Percentiles rank a stretch among this genome's conserved stretches.
phyloP scores from a whole-genome alignment of 2,329 filamentous ascomycete species.

The Exophiala dermatitidis region DNA sequence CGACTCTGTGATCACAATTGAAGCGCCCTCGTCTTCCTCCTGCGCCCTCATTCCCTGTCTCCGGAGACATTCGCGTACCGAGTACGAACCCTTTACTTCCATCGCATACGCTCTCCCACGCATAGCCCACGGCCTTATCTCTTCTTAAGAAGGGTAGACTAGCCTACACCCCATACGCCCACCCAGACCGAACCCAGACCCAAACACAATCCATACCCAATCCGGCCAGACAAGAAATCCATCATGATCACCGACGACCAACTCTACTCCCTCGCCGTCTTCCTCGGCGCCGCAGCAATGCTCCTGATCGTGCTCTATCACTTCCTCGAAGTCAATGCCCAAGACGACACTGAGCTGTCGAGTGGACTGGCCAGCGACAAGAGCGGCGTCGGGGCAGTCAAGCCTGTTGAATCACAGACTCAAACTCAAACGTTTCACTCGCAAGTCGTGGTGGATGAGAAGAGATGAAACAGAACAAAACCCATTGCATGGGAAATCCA shows the following conservation, averaged over 20 bases:
- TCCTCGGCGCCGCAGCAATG: constrained; percentile 84
- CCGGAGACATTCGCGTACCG: not conserved
- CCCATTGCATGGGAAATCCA: no score
- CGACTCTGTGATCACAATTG: no score
- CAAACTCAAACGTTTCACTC: not conserved
- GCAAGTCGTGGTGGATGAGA: not conserved
- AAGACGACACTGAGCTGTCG: constrained; percentile 39
- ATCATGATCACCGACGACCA: constrained; percentile 92
- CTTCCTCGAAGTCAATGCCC: constrained; percentile 91
- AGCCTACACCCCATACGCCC: no score
- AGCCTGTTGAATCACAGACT: constrained; percentile 7
- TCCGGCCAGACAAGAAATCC: constrained; percentile 22
- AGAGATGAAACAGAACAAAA: no score
- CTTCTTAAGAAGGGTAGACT: no score
- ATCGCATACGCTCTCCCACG: not conserved
- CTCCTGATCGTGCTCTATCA: constrained; percentile 91
- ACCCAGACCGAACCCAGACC: no score
- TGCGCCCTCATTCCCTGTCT: not conserved
- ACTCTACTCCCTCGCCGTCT: constrained; percentile 85
- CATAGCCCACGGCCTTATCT: not conserved
- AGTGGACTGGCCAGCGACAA: constrained; percentile 18
- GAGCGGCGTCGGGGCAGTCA: constrained; percentile 22
- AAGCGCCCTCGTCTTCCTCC: not conserved
- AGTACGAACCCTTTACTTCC: not conserved
- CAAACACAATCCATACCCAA: not conserved